Evolutionary conservation across 169 alveolate species (phyloP), one percentile per base, ranked within the genome.

Genomic region (Cryptosporidium baileyi): DNA sequence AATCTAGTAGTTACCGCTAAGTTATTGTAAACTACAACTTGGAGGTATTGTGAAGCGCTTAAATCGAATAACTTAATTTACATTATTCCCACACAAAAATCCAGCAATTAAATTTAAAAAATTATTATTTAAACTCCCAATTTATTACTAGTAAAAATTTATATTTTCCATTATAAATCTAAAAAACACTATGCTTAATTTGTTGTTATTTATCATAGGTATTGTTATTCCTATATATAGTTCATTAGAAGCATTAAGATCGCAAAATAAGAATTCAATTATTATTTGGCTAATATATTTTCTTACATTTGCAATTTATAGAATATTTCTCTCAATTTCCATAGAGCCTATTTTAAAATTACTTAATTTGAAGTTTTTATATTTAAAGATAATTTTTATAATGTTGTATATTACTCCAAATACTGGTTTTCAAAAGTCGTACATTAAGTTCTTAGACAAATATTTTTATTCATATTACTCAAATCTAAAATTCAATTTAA

Each of bases 351-450:
- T 74, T 5, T 36, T 74, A 22, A 32, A 40, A 3, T 3, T 41
- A 1, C 36, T 74, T 9, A 54, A 54, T 57, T 32, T 67, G 28
- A 57, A 54, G 5, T 28, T 74, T 30, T 13, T 34, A 40, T 43
- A 36, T 38, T 26, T 74, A 3, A 74, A 74, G 60, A 57, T 45
- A 24, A 15, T 57, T 15, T 74, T 57, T 24, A 41, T 74, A 26
- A 5, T 74, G 9, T 22, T 57, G 11, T 74, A 54, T 57, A 54
- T 74, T 6, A 26, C 54, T 34, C 85, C 85, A 17, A 36, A 34
- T 28, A 54, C 67, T 3, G 85, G 85, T 5, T 45, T 74, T 36
- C 85, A 57, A 38, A 67, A 74, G n/a, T 54, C 85, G 36, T 74
- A 59, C 54, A 32, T 59, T 5, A 74, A 34, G 2, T 74, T 74